Evolutionary conservation across 305 asterid genomes (phyloP).

Genomic region (Euphrasia arctica): DNA sequence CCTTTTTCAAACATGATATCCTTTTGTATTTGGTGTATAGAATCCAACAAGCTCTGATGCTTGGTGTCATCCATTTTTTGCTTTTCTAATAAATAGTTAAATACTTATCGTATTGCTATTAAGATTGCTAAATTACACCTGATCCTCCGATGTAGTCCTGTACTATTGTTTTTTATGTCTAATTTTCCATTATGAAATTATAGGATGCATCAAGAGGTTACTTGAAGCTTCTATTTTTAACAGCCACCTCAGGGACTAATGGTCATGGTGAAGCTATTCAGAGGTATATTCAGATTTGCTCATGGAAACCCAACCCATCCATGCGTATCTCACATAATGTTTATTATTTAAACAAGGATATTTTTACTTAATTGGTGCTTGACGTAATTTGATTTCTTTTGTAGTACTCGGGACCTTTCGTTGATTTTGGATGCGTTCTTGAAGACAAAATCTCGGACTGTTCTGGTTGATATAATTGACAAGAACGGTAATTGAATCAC

Average conservation of each 20-base stretch:
- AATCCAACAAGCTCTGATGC: slow-evolving; percentile 11
- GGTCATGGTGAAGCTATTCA: slow-evolving; percentile 83
- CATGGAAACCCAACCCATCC: neutral
- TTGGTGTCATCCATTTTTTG: slow-evolving; percentile 10
- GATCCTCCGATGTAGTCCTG: slow-evolving; percentile 22
- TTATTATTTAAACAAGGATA: slow-evolving; percentile 12
- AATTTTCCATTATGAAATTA: slow-evolving; percentile 27
- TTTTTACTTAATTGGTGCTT: slow-evolving; percentile 9
- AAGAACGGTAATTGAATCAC: slow-evolving; percentile 38
- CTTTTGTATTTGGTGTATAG: slow-evolving; percentile 23
- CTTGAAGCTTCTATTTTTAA: slow-evolving; percentile 81
- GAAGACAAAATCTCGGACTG: slow-evolving; percentile 78
- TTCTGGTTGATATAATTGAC: slow-evolving; percentile 42
- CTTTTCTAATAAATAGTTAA: slow-evolving; percentile 1
- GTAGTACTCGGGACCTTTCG: slow-evolving; percentile 92
- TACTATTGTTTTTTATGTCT: slow-evolving; percentile 17
- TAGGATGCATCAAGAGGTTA: slow-evolving; percentile 92
- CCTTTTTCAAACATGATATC: slow-evolving; percentile 5
- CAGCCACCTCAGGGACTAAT: slow-evolving; percentile 83
- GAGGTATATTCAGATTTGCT: slow-evolving; percentile 46
- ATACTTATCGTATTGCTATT: slow-evolving; percentile 2
- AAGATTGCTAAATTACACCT: slow-evolving; percentile 17
- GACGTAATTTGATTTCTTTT: slow-evolving; percentile 27
- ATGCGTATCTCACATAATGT: no score
- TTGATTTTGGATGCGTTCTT: slow-evolving; percentile 90